Evolutionary conservation across 192 early-diverging fungal genomes (phyloP).

Genomic region (Mortierella claussenii): DNA sequence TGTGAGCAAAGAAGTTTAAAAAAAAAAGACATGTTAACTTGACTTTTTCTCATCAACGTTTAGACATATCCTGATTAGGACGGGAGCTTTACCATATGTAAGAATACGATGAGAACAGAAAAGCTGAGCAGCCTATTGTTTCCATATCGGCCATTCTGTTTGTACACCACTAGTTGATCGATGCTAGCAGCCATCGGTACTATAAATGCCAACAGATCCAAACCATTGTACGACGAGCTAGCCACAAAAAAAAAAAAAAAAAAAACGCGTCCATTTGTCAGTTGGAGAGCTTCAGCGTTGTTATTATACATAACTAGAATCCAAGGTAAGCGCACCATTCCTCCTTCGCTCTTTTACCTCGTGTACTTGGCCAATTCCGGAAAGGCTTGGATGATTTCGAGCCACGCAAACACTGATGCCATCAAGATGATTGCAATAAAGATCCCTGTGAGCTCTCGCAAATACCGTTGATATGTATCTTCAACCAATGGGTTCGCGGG

Average conservation of each 20-base stretch:
- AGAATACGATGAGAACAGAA: slow-evolving; percentile 14
- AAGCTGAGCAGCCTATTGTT: slow-evolving; percentile 9
- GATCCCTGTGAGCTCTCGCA: background rate
- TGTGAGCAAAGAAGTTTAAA: background rate
- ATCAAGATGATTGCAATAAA: slow-evolving; percentile 25
- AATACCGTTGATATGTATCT: too few relatives aligned
- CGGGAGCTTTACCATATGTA: slow-evolving; percentile 12
- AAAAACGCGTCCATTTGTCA: too few relatives aligned
- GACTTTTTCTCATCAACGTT: background rate
- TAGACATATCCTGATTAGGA: background rate
- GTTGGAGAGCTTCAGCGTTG: too few relatives aligned
- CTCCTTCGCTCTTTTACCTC: background rate
- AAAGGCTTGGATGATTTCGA: slow-evolving; percentile 7
- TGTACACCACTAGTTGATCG: slow-evolving; percentile 13
- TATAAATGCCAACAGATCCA: slow-evolving; percentile 7
- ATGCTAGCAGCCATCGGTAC: slow-evolving; percentile 18
- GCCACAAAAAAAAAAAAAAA: background rate
- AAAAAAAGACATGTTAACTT: background rate
- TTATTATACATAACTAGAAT: background rate
- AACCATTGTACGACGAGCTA: slow-evolving; percentile 8
- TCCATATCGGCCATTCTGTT: background rate
- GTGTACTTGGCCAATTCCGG: background rate
- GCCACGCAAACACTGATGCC: slow-evolving; percentile 22
- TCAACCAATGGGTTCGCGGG: too few relatives aligned
- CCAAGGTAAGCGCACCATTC: background rate